Percentiles rank a stretch among this genome's conserved stretches.
Conservation (phyloP, 345 rosid species). For the Moricandia moricandioides region DNA sequence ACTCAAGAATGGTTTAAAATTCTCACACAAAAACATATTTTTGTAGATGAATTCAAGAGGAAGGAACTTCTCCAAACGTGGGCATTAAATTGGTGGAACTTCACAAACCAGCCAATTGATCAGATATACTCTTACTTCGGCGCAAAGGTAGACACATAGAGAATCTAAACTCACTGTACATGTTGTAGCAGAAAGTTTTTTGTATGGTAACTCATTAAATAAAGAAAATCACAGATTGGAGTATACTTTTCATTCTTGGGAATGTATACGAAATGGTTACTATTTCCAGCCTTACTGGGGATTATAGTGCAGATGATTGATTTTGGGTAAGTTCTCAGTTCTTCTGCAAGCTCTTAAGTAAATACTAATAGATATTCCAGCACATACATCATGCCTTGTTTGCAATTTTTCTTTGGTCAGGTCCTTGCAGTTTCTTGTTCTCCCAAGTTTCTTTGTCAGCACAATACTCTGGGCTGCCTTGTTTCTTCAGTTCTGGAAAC, state of each 20-base stretch:
- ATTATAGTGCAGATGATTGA: constrained; percentile 61
- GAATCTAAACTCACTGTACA: constrained; percentile 3
- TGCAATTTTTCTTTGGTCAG: constrained; percentile 41
- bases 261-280: constrained; percentile 81
- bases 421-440: constrained; percentile 67
- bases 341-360: neutral
- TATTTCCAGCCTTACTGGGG: constrained; percentile 76
- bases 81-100: constrained; percentile 77
- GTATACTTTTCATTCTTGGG: constrained; percentile 85
- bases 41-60: constrained; percentile 69
- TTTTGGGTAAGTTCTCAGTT: constrained; percentile 53
- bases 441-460: constrained; percentile 68
- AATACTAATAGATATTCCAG: neutral
- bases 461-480: constrained; percentile 77
- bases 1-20: constrained; percentile 21
- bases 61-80: constrained; percentile 67
- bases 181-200: neutral
- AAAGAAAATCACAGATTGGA: constrained; percentile 56
- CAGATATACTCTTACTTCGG: constrained; percentile 83
- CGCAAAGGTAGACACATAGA: constrained; percentile 53
- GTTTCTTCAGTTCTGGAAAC: constrained; percentile 97
- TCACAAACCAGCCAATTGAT: constrained; percentile 78
- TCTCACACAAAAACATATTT: constrained; percentile 22
- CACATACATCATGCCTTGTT: constrained; percentile 5
- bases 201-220: constrained; percentile 21